phyloP scores from a whole-genome alignment of 2,329 filamentous ascomycete species.

The Colletotrichum sp. region DNA sequence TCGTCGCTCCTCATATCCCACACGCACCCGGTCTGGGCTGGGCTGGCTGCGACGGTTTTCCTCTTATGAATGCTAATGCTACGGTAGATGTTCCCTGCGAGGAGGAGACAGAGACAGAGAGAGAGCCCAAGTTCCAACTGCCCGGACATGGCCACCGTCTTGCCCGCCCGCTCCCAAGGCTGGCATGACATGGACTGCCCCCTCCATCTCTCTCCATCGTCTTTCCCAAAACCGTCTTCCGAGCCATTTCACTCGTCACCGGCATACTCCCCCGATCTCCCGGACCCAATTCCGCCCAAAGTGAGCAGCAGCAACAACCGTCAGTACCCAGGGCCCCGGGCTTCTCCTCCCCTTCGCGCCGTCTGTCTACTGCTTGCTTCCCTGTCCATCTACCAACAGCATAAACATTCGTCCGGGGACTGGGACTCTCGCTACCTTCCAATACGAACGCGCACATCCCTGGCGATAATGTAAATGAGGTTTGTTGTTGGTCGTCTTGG shows the following conservation, averaged over 20 bases:
- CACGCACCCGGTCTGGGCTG: background rate
- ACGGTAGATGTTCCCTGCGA: background rate
- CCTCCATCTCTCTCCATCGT: background rate
- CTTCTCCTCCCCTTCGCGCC: background rate
- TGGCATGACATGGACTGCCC: background rate
- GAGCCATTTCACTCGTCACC: background rate
- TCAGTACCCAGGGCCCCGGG: background rate
- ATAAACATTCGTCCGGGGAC: background rate
- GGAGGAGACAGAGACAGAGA: background rate
- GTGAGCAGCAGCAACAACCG: background rate
- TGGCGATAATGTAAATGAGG: background rate
- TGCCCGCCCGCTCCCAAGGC: background rate
- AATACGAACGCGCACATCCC: background rate
- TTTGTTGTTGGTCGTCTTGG: background rate
- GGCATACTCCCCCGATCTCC: background rate
- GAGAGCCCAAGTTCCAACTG: background rate
- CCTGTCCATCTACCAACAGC: background rate
- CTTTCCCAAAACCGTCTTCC: background rate
- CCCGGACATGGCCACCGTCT: background rate
- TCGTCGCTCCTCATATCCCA: background rate
- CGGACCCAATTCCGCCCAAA: background rate
- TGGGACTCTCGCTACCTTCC: background rate
- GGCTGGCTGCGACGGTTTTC: background rate
- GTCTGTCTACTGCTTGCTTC: background rate
- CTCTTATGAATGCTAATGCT: background rate